Conservation (phyloP, 306 rosid genomes). For the Prunus padus region DNA sequence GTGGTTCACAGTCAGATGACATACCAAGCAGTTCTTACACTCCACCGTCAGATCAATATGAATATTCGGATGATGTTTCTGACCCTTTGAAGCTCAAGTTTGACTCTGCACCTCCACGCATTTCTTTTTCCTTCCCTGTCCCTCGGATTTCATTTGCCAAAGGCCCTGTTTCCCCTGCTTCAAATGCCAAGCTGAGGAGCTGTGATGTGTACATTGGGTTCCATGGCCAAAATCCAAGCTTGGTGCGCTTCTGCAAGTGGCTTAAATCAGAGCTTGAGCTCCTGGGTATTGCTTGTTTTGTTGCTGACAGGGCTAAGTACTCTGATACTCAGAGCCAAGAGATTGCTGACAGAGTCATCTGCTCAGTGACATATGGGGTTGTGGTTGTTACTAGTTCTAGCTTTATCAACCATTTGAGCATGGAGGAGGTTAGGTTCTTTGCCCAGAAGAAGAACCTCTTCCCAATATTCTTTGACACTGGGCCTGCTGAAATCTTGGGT, state of each 20-base stretch:
- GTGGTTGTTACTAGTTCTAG: constrained; percentile 64
- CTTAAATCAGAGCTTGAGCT: constrained; percentile 86
- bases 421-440: constrained; percentile 82
- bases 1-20: constrained; percentile 51
- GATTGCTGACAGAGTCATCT: constrained; percentile 74
- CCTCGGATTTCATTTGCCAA: constrained; percentile 74
- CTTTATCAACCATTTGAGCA: constrained; percentile 53
- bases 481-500: constrained; percentile 50
- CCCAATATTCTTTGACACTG: constrained; percentile 66
- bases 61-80: constrained; percentile 56
- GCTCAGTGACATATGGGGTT: constrained; percentile 72
- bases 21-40: constrained; percentile 87
- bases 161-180: constrained; percentile 58
- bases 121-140: constrained; percentile 81
- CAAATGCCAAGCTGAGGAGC: constrained; percentile 60
- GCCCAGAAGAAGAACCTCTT: constrained; percentile 85
- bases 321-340: constrained; percentile 75
- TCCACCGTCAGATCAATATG: constrained; percentile 84
- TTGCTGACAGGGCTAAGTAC: constrained; percentile 75
- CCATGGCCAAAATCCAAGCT: constrained; percentile 62
- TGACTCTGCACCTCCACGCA: constrained; percentile 56
- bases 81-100: constrained; percentile 49
- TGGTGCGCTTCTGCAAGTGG: constrained; percentile 81
- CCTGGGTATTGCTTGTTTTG: constrained; percentile 86
- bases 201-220: constrained; percentile 85